These are phyloP conservation scores for Entomortierella lignicola DNA, from an alignment of 192 early-diverging fungal species.

Conservation along the genomic window DNA sequence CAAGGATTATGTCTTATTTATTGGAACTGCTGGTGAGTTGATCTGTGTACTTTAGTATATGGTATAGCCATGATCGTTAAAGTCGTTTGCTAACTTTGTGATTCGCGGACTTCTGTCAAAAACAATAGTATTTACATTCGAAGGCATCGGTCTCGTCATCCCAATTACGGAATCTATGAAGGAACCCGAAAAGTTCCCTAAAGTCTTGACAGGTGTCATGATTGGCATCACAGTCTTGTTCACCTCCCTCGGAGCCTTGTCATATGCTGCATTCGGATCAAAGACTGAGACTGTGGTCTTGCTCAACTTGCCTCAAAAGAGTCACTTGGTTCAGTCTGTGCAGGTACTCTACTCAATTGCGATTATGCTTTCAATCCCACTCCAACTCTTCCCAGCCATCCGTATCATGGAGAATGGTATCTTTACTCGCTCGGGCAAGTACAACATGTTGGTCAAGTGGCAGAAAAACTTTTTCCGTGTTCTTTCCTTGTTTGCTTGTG, in stretches of 20 bases:
- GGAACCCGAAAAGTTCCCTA: constrained; percentile 87
- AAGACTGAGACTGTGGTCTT: constrained; percentile 89
- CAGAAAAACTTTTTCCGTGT: constrained; percentile 87
- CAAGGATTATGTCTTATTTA: constrained; percentile 85
- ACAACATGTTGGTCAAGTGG: constrained; percentile 82
- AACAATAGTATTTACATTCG: constrained; percentile 53
- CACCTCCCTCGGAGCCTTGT: constrained; percentile 81
- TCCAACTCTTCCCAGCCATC: constrained; percentile 93
- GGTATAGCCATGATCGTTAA: no score
- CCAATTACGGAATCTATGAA: constrained; percentile 92
- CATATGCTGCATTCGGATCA: constrained; percentile 89
- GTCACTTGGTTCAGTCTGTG: constrained; percentile 72
- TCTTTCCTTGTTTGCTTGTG: constrained; percentile 73
- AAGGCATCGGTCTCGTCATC: constrained; percentile 63
- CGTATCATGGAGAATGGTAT: constrained; percentile 91
- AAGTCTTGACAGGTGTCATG: constrained; percentile 84
- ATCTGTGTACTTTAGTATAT: not conserved
- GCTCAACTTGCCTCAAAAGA: constrained; percentile 82
- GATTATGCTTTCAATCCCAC: constrained; percentile 92
- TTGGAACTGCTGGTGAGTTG: constrained; percentile 94
- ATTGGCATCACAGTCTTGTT: constrained; percentile 84
- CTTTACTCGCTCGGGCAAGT: constrained; percentile 88
- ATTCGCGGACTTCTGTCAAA: no score
- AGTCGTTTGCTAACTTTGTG: no score
- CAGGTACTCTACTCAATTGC: constrained; percentile 92